Evolutionary conservation across 495 filamentous ascomycete species (phyloP), one percentile per base, ranked within the genome.

Genomic region (Darksidea phi): DNA sequence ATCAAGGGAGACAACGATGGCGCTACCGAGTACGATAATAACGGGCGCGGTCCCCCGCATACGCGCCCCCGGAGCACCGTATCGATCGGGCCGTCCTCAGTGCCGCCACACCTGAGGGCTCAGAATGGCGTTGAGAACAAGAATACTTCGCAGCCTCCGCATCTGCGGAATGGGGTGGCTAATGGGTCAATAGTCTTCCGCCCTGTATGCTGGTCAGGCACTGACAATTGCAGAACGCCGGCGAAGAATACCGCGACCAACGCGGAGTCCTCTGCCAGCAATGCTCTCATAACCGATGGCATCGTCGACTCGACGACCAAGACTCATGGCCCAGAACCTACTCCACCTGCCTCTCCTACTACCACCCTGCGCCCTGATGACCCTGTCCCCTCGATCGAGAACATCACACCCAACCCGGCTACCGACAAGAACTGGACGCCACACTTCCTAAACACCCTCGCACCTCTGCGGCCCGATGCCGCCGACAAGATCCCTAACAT

Each of bases 381-480:
- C 8, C 61, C 61, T 2, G 3, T 36, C 13, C 23, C 28, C 6
- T 34, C 61, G 0, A 53, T 64, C 37, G 54, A 58, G 21, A 48
- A 57, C 28, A 46, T 45, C 2, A 34, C 15, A 23, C n/a, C 17
- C 11, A 21, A 18, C 37, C 21, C 21, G 1, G 41, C 42, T 15
- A 17, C 20, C 41, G 41, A 43, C 18, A 28, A 45, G 32, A 52
- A 23, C n/a, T 65, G 62, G 54, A 49, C 23, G 48, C 66, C 66
- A 6, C 25, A 15, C 13, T 43, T 25, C 46, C 54, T 64, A 15
- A 21, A 18, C 24, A 36, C 18, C 8, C n/a, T 68, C 13, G 13
- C 21, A 11, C 8, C 49, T 21, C 37, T 64, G 5, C 5, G 18
- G 12, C 17, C 18, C 3, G 32, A 17, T n/a, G 20, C 15, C 2